Conservation (phyloP, 805 yeast species). For the Teunomyces gatunensis region DNA sequence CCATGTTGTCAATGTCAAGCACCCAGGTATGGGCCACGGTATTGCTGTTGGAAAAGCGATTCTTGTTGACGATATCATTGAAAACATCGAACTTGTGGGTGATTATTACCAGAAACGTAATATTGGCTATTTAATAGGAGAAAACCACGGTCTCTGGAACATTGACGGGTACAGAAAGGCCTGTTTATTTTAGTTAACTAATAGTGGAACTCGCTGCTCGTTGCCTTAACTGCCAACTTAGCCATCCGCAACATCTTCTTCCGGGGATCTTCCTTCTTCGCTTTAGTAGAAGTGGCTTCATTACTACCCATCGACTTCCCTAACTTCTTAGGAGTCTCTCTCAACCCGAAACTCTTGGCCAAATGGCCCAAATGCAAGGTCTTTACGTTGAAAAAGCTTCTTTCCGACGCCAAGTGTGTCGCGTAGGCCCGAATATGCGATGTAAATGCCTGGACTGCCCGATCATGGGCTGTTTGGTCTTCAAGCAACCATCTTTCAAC, state of each 20-base stretch:
- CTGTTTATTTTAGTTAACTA: constrained; percentile 8
- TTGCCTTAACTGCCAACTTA: constrained; percentile 58
- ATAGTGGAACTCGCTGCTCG: constrained; percentile 72
- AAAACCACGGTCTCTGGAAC: constrained; percentile 73
- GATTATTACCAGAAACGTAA: constrained; percentile 59
- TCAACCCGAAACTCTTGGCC: constrained; percentile 89
- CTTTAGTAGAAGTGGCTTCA: constrained; percentile 30
- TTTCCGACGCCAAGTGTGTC: constrained; percentile 82
- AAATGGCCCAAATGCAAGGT: constrained; percentile 89
- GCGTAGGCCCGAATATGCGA: constrained; percentile 95
- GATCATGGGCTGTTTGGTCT: constrained; percentile 54
- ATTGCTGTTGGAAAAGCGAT: constrained; percentile 78
- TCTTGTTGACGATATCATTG: constrained; percentile 77
- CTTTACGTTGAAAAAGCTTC: constrained; percentile 77
- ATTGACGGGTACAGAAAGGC: constrained; percentile 22
- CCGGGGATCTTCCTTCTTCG: constrained; percentile 63
- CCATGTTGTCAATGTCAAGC: constrained; percentile 75
- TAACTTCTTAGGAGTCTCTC: constrained; percentile 89
- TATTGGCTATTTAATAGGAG: constrained; percentile 68
- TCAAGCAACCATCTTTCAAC: constrained; percentile 86
- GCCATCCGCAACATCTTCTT: constrained; percentile 78
- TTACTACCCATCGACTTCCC: constrained; percentile 43
- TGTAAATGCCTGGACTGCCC: constrained; percentile 78
- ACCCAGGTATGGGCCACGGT: constrained; percentile 67
- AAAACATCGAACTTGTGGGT: constrained; percentile 55